A percentile compares a stretch with the other conserved stretches of the same genome.
These are phyloP conservation scores for Calendula officinalis DNA, from an alignment of 129 eudicot genomes.

Conservation along the genomic window DNA sequence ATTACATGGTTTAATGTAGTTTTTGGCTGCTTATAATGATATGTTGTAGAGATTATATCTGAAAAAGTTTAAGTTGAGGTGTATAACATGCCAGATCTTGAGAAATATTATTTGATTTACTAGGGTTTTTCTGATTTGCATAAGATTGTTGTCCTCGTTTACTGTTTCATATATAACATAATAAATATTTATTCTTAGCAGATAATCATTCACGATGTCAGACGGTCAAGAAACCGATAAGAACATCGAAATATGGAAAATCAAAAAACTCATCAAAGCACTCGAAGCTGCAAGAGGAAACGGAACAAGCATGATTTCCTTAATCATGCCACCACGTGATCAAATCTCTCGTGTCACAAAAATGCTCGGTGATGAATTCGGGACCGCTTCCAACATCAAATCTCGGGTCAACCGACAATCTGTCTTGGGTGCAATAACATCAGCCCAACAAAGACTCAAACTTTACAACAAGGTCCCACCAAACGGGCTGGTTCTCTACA, in stretches of 20 bases:
- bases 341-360: slow-evolving; percentile 43
- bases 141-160: too few relatives aligned
- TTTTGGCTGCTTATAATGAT: neutral
- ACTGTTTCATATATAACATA: neutral
- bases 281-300: slow-evolving; percentile 44
- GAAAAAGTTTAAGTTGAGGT: neutral
- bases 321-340: slow-evolving; percentile 46
- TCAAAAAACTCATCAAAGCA: slow-evolving; percentile 40
- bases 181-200: neutral
- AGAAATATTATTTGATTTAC: neutral
- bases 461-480: slow-evolving; percentile 42
- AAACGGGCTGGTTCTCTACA: slow-evolving; percentile 39
- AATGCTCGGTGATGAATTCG: slow-evolving; percentile 47
- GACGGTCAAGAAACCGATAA: slow-evolving; percentile 45
- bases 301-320: slow-evolving; percentile 43
- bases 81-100: neutral
- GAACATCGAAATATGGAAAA: slow-evolving; percentile 45
- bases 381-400: slow-evolving; percentile 41
- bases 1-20: neutral
- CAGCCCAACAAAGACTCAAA: slow-evolving; percentile 42
- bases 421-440: slow-evolving; percentile 41
- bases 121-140: neutral
- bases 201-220: slow-evolving; percentile 32
- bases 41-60: neutral
- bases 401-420: slow-evolving; percentile 42